Conservation (phyloP, 176 grass and related monocot genomes). For the Aegilops speltoides region DNA sequence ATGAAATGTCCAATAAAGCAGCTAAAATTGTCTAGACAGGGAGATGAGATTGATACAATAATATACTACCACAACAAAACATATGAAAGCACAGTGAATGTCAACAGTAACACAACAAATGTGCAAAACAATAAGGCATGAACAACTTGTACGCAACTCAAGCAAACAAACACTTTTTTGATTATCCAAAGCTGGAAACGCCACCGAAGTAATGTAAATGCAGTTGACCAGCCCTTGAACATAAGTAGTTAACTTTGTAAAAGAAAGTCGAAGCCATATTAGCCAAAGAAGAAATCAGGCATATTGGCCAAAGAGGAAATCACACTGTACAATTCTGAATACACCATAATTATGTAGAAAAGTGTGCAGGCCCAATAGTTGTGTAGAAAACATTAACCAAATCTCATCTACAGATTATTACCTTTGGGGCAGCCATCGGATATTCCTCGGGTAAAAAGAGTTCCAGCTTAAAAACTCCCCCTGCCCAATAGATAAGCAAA, state of each 20-base stretch:
- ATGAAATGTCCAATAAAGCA: background rate
- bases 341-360: background rate
- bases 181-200: background rate
- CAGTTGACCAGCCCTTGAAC: background rate
- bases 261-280: background rate
- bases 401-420: slow-evolving; percentile 28
- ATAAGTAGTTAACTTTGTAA: background rate
- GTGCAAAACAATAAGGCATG: background rate
- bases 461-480: slow-evolving; percentile 98
- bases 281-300: slow-evolving; percentile 2
- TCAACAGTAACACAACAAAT: background rate
- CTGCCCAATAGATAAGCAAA: slow-evolving; percentile 34
- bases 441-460: slow-evolving; percentile 99
- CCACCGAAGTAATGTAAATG: background rate
- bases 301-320: slow-evolving; percentile 12
- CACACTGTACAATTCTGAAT: background rate
- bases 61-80: background rate
- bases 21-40: background rate
- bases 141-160: background rate
- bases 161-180: background rate
- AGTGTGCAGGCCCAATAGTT: background rate
- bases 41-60: background rate
- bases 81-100: background rate
- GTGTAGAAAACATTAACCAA: background rate
- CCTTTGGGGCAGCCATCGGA: slow-evolving; percentile 97